Evolutionary conservation across 129 eudicot genomes (phyloP).

Genomic region (Smallanthus sonchifolius): DNA sequence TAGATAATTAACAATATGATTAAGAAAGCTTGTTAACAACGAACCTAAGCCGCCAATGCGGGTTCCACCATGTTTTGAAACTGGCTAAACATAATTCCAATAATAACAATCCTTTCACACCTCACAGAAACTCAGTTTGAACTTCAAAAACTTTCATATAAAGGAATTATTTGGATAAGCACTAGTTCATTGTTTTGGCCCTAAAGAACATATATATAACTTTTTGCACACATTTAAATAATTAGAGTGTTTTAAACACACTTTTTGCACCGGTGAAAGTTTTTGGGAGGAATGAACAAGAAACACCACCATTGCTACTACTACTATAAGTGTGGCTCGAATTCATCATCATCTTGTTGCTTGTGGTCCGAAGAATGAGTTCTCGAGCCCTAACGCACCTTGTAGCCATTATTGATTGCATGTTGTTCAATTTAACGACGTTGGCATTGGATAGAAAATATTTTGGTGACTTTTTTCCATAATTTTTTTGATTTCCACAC

Average conservation of each 20-base stretch:
- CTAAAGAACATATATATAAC: too few relatives aligned
- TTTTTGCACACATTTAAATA: too few relatives aligned
- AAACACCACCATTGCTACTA: slow-evolving; percentile 4
- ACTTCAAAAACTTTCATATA: background rate
- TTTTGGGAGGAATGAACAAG: slow-evolving; percentile 2
- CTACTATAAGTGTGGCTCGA: slow-evolving; percentile 18
- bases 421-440: slow-evolving; percentile 12
- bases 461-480: too few relatives aligned
- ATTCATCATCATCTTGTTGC: slow-evolving; percentile 14
- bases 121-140: background rate
- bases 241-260: too few relatives aligned
- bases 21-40: too few relatives aligned
- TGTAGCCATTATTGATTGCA: slow-evolving; percentile 47
- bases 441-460: slow-evolving; percentile 6
- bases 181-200: too few relatives aligned
- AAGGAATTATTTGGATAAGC: background rate
- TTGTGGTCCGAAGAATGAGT: slow-evolving; percentile 21
- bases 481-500: too few relatives aligned
- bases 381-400: slow-evolving; percentile 34
- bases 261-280: background rate
- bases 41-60: too few relatives aligned
- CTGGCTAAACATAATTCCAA: too few relatives aligned
- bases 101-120: too few relatives aligned
- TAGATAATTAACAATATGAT: too few relatives aligned
- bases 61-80: too few relatives aligned